Percentiles rank a stretch among this genome's conserved stretches.
phyloP scores from a whole-genome alignment of 108 stramenopile genomes.

The Stephanodiscus minutulus region DNA sequence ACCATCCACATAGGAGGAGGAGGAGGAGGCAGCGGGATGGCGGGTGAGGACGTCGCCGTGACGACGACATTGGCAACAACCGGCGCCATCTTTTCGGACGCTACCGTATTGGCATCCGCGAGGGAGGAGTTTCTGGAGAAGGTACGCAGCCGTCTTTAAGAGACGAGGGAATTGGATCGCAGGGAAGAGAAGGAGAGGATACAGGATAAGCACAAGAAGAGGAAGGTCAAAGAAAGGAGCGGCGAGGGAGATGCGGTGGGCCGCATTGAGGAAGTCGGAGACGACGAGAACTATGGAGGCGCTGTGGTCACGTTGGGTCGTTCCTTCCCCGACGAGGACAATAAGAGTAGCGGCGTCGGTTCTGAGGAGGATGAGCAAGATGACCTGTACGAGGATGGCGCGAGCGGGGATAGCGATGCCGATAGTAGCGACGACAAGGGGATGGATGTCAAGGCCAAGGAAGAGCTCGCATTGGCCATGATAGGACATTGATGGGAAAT shows the following conservation, averaged over 20 bases:
- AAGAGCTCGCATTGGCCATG: constrained; percentile 79
- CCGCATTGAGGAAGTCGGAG: constrained; percentile 30
- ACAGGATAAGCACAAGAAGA: constrained; percentile 81
- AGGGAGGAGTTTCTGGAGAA: constrained; percentile 69
- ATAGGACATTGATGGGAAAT: constrained; percentile 40
- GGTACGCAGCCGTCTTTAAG: constrained; percentile 68
- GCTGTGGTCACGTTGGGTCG: constrained; percentile 35
- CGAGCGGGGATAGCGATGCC: constrained; percentile 12
- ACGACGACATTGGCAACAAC: constrained; percentile 13
- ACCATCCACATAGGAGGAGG: neutral
- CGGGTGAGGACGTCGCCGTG: constrained; percentile 44
- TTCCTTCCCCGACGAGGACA: neutral
- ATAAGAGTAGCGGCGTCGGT: constrained; percentile 21
- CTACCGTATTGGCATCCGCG: constrained; percentile 50
- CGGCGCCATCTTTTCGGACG: constrained; percentile 10
- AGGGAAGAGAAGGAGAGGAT: constrained; percentile 79
- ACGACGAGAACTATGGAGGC: constrained; percentile 19
- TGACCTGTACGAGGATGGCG: constrained; percentile 14
- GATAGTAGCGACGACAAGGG: constrained; percentile 38
- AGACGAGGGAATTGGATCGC: constrained; percentile 68
- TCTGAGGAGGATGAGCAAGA: constrained; percentile 10
- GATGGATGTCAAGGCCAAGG: constrained; percentile 60
- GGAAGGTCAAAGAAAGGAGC: constrained; percentile 62
- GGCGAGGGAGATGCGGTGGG: constrained; percentile 25
- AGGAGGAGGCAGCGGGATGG: neutral